Conservation (phyloP, 116 monocot genomes). For the Iris pallida region DNA sequence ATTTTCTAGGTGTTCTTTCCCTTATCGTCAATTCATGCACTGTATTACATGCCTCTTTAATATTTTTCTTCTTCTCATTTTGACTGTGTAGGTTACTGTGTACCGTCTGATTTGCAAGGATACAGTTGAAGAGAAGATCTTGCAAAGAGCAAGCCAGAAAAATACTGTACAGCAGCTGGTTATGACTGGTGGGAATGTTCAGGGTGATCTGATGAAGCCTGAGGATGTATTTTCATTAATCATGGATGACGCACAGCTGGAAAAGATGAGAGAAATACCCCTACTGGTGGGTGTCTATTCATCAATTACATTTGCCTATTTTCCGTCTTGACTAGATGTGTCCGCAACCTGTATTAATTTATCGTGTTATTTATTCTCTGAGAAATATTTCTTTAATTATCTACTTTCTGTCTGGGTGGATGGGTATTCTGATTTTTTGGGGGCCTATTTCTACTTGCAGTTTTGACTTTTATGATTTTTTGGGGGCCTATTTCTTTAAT, state of each 20-base stretch:
- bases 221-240: conserved; percentile 93
- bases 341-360: no score
- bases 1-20: no score
- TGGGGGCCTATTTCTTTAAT: no score
- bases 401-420: no score
- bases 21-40: background rate
- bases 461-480: no score
- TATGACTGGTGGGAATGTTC: conserved; percentile 95
- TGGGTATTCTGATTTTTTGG: no score
- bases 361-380: no score
- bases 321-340: no score
- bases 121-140: conserved; percentile 95
- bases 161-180: conserved; percentile 96
- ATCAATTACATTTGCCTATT: background rate
- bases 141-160: conserved; percentile 96
- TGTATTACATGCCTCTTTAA: background rate
- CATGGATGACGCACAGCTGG: conserved; percentile 83
- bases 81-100: conserved; percentile 74
- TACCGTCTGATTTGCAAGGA: conserved; percentile 97
- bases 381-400: no score
- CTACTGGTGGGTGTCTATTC: conserved; percentile 35
- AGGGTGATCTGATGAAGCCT: conserved; percentile 77
- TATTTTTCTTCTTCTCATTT: conserved; percentile 4
- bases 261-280: conserved; percentile 76
- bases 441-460: no score